Evolutionary conservation across 495 filamentous ascomycete genomes (phyloP), one percentile per base, ranked within the genome.

Genomic region (Hyaloscypha finlandica): DNA sequence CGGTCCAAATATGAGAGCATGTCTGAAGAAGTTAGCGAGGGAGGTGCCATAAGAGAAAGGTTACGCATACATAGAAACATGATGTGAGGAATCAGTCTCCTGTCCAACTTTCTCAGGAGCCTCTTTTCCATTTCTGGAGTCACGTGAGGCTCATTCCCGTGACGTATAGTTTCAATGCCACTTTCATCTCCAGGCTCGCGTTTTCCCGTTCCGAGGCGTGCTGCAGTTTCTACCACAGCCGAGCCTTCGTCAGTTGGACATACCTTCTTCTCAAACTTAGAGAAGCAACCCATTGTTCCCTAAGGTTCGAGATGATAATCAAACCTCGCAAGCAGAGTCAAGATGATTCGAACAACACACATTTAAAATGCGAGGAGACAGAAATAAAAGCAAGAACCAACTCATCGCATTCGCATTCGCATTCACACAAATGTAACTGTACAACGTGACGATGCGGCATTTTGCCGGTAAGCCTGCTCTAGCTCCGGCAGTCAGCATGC

Each of bases 81-180:
- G 55, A 88, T 71, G 12, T 89, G 73, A 3, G 81, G 78, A 3
- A 85, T 78, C 9, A 89, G 72, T 20, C 77, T 74, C 59, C 73
- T 74, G 66, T 91, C 89, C 60, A 90, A 68, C 71, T 90, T 90
- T 32, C 83, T 77, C 58, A 88, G 63, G 2, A 90, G 77, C n/a
- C 80, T 74, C 59, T 76, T 81, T 74, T 91, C 88, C 20, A 86
- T 61, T 11, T 73, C 81, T 5, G 86, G 80, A 2, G 57, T 57
- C 31, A 52, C 54, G 8, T 51, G 59, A n/a, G 12, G 25, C 8
- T 19, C 39, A 8, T 11, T 29, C 16, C 37, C 14, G 32, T 59
- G 35, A 37, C 12, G 8, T 37, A 3, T 37, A 6, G 8, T 37
- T 37, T 29, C 2, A 29, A 63, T 64, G 9, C 63, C 66, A 20